Base-by-base conservation (phyloP, 306 rosid species). In the Adenanthera pavonina region DNA sequence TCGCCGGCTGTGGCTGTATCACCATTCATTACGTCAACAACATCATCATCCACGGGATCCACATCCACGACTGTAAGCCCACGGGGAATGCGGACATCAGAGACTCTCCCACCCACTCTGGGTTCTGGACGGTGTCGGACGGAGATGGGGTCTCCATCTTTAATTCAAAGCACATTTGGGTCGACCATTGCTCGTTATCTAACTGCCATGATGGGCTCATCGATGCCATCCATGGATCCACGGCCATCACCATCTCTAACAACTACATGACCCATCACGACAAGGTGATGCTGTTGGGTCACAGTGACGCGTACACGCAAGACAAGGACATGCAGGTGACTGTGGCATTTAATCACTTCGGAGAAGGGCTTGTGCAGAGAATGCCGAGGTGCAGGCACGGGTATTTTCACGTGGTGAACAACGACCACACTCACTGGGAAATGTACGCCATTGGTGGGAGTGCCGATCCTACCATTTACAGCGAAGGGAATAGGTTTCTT, bases 381-480 rank as follows among this genome's bases (percentile, higher is more conserved):
- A 90, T 90, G 90, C 94, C 94, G 5, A 90, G 94, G 86, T 88
- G 94, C 62, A 85, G 94, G 57, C 90, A 83, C 74, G 94, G 91
- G 7, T 88, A 82, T 47, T 88, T 88, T 70, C 91, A 90, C 49
- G 94, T 90, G 81, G 94, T 88, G 85, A 90, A 90, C 89, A 88
- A 90, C 75, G 91, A 90, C 71, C 86, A 88, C 68, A 90, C 90
- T 2, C 92, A 90, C 54, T 90, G 94, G 92, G 94, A 90, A 68
- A 90, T 90, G 93, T 90, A 90, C 6, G 93, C 93, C 11, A 86
- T 90, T 19, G 94, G 94, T 11, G 94, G 94, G 49, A 90, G 94
- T 82, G 89, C 89, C 4, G 51, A 82, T 0, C 94, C 94, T 2
- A 88, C 94, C 0, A 90, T 90, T 60, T 61, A 78, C 72, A 88